Base-by-base conservation (phyloP, 2,329 filamentous ascomycete species). In the Neophaeococcomyces mojaviensis region DNA sequence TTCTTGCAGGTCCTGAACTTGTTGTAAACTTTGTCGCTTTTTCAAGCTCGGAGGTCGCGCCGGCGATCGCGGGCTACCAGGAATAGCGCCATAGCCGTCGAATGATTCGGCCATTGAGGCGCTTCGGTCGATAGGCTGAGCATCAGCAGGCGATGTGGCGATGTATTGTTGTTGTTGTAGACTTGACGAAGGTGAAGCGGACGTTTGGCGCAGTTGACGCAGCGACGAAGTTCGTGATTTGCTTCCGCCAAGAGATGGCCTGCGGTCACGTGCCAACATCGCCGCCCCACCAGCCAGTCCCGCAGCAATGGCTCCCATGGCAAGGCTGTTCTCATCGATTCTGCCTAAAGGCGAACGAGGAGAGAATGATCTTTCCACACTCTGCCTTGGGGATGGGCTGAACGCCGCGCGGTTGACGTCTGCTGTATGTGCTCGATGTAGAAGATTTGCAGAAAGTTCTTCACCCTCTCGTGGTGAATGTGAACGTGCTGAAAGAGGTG, bases 1-100 rank as follows among this genome's bases (percentile, higher is more conserved):
- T 49, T 79, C 75, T 71, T 97, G 88, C 61, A 98, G 81, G 59
- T 98, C 90, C 61, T 77, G 69, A 50, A 97, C 81, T 45, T 90
- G 81, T 69, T 97, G 90, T 82, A 97, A 90, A 75, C 90, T 97
- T 68, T 95, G 92, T 62, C 90, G 86, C 63, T 90, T 89, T 59
- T 90, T 89, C 78, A 98, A 86, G 73, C 88, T 96, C 62, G 89
- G 88, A 59, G 92, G 89, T 67, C 90, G 82, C 57, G 88, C 94
- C 46, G 92, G 92, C 60, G 92, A 97, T 60, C 85, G 82, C 61
- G 90, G 88, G 64, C 88, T 94, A 62, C 78, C 67, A 37, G 67
- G 86, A 68, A 86, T 87, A 70, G 94, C 88, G 69, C 90, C 90
- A 73, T 81, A 89, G 70, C 88, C 90, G 78, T 95, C 88, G 72